Evolutionary conservation across 2,329 filamentous ascomycete species (phyloP).

Genomic region (Trichoderma sp.): DNA sequence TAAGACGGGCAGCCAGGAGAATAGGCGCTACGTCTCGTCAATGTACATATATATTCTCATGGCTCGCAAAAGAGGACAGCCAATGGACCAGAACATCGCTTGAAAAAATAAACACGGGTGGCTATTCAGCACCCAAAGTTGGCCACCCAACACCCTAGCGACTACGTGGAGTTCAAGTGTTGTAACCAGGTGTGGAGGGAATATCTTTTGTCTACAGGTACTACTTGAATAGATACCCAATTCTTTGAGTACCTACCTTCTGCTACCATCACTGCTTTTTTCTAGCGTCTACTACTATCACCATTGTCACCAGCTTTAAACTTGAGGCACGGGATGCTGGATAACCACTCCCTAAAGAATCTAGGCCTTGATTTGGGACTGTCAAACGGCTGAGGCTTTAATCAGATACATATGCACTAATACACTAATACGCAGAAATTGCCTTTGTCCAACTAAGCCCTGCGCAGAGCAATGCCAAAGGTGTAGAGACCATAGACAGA

Average conservation of each 20-base stretch:
- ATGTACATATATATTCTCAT: background rate
- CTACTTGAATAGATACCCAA: too few relatives aligned
- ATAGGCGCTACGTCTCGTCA: background rate
- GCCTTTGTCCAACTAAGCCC: constrained; percentile 24
- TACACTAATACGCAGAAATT: background rate
- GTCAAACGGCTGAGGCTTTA: background rate
- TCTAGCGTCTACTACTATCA: too few relatives aligned
- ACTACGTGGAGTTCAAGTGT: too few relatives aligned
- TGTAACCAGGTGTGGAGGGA: too few relatives aligned
- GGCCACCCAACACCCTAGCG: too few relatives aligned
- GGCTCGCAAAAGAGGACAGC: background rate
- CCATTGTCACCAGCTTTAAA: too few relatives aligned
- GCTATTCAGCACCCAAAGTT: too few relatives aligned
- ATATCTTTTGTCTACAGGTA: too few relatives aligned
- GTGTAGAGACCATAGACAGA: constrained; percentile 74
- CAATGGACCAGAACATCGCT: background rate
- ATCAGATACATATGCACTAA: background rate
- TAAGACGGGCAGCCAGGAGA: constrained; percentile 10
- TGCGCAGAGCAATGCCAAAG: constrained; percentile 68
- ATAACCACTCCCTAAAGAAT: too few relatives aligned
- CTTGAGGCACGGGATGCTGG: too few relatives aligned
- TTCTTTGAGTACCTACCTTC: too few relatives aligned
- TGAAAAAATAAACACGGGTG: background rate
- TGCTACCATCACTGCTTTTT: too few relatives aligned
- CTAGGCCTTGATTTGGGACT: background rate